Conservation (phyloP, 179 eudicot genomes). For the Corrigiola litoralis region DNA sequence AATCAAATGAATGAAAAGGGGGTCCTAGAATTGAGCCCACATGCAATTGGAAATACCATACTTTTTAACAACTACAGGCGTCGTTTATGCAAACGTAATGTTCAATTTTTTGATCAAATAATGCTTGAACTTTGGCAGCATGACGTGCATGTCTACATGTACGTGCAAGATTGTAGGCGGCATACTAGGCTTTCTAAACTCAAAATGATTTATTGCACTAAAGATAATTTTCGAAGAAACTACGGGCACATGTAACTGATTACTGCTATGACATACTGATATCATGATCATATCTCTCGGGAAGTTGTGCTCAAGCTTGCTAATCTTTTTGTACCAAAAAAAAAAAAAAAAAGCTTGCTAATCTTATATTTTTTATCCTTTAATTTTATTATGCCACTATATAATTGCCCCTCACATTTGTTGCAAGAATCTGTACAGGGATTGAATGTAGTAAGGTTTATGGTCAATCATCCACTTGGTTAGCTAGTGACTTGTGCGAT, state of each 20-base stretch:
- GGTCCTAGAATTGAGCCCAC: not conserved
- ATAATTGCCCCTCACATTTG: no score
- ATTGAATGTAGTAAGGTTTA: no score
- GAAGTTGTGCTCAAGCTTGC: not conserved
- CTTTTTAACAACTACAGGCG: no score
- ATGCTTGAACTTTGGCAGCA: not conserved
- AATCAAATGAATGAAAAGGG: not conserved
- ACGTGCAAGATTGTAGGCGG: conserved; percentile 16
- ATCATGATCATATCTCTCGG: not conserved
- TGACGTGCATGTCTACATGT: conserved; percentile 4
- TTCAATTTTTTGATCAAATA: not conserved
- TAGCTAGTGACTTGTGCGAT: no score
- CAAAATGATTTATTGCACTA: not conserved
- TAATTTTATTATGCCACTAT: no score
- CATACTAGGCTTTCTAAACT: conserved; percentile 5
- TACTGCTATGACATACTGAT: not conserved
- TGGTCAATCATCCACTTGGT: no score
- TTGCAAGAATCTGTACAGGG: no score
- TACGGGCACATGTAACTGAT: conserved; percentile 11
- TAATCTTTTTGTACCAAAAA: no score
- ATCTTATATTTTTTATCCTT: no score
- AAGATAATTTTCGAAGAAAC: not conserved
- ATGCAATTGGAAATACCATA: not conserved
- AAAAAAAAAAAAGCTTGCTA: no score
- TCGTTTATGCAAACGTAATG: conserved; percentile 6